Conservation (phyloP, 441 rosid genomes). For the Populus hybrid region DNA sequence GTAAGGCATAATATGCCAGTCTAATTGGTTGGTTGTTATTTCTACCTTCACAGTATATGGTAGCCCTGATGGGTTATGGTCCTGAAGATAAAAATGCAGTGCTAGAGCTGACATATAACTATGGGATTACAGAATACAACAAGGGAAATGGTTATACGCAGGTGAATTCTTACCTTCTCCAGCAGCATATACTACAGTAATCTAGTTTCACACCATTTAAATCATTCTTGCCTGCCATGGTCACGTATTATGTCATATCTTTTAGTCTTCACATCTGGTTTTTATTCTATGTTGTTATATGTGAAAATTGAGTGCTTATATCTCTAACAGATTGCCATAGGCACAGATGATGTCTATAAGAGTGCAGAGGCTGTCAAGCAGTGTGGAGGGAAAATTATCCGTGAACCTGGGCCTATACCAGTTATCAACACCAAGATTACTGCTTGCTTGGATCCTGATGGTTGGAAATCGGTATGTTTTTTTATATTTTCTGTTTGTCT, state of each 20-base stretch:
- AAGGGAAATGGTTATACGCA: constrained; percentile 91
- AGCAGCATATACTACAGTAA: background rate
- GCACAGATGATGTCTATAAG: constrained; percentile 86
- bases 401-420: constrained; percentile 84
- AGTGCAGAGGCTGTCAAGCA: constrained; percentile 73
- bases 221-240: background rate
- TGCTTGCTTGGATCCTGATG: constrained; percentile 30
- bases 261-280: background rate
- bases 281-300: background rate
- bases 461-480: too few species aligned
- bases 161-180: constrained; percentile 35
- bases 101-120: constrained; percentile 83
- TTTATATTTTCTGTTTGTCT: too few species aligned
- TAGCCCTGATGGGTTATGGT: constrained; percentile 89
- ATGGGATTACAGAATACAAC: constrained; percentile 80
- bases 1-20: background rate
- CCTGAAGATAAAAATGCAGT: constrained; percentile 84
- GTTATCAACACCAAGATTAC: constrained; percentile 85
- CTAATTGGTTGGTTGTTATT: background rate
- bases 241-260: background rate
- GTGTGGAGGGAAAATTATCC: constrained; percentile 61
- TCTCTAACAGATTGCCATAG: constrained; percentile 68
- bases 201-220: background rate
- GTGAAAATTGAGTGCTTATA: background rate
- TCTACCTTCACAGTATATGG: constrained; percentile 23